A percentile compares a stretch with the other conserved stretches of the same genome.
These are phyloP conservation scores for Penicillium soppii DNA, from an alignment of 495 filamentous ascomycete species.

Conservation along the genomic window DNA sequence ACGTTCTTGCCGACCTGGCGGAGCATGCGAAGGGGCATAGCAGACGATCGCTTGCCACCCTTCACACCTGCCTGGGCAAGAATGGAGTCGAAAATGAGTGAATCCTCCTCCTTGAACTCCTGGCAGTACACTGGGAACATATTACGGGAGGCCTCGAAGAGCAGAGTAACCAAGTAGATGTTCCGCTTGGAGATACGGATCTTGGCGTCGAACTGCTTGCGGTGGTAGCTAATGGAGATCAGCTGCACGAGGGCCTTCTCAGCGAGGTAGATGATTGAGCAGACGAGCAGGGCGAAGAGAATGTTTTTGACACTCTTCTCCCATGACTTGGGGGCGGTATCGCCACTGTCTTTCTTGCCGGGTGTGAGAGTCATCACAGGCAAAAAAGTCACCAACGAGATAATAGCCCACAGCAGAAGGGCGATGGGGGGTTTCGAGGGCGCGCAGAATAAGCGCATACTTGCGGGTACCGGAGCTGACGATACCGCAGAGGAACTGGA, in stretches of 20 bases:
- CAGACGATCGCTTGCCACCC: conserved; percentile 49
- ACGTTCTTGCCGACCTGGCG: conserved; percentile 63
- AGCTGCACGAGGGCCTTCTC: conserved; percentile 88
- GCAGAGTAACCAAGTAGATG: conserved; percentile 70
- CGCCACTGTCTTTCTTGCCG: conserved; percentile 16
- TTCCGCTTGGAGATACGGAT: conserved; percentile 89
- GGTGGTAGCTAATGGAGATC: conserved; percentile 92
- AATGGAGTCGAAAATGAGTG: conserved; percentile 81
- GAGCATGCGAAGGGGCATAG: conserved; percentile 75
- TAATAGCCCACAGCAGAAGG: conserved; percentile 81
- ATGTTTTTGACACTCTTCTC: conserved; percentile 65
- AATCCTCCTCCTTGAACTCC: conserved; percentile 90
- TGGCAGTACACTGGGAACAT: conserved; percentile 89
- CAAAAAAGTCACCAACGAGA: conserved; percentile 75
- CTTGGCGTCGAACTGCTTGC: conserved; percentile 82
- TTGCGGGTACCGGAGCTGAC: conserved; percentile 90
- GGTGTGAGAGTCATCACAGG: conserved; percentile 58
- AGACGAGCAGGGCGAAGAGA: conserved; percentile 73
- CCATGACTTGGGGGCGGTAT: conserved; percentile 49
- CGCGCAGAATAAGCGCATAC: conserved; percentile 78
- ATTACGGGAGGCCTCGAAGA: conserved; percentile 84
- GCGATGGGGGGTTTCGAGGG: conserved; percentile 83
- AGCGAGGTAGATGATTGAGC: conserved; percentile 70
- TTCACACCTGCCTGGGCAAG: conserved; percentile 23
- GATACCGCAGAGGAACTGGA: conserved; percentile 85